These are phyloP conservation scores for Glomus cerebriforme DNA, from an alignment of 192 early-diverging fungal species.

Conservation along the genomic window DNA sequence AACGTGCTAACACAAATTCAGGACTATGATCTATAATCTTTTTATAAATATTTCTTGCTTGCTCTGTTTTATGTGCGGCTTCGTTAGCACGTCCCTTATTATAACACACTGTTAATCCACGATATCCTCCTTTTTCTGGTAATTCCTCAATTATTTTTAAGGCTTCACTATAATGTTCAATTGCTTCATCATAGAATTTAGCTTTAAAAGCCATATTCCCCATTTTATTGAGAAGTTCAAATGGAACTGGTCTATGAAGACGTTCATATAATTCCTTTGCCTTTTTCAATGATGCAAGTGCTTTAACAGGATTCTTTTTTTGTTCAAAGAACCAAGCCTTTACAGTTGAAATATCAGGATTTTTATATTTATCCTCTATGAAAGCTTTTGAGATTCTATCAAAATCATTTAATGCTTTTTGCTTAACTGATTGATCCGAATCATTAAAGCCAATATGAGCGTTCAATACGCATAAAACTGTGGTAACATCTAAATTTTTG, in stretches of 20 bases:
- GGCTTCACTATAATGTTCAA: background rate
- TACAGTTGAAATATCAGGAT: conserved; percentile 4
- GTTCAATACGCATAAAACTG: background rate
- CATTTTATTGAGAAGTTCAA: background rate
- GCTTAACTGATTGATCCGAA: background rate
- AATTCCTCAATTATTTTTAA: background rate
- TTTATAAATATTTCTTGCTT: conserved; percentile 1
- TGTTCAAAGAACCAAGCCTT: background rate
- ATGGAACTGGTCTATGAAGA: background rate
- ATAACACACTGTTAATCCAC: background rate
- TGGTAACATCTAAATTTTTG: conserved; percentile 3
- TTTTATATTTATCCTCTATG: background rate
- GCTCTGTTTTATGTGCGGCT: background rate
- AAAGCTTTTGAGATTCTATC: conserved; percentile 1
- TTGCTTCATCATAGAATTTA: background rate
- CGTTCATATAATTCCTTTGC: background rate
- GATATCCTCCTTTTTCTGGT: background rate
- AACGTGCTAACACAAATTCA: background rate
- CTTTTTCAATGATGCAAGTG: background rate
- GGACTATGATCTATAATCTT: background rate
- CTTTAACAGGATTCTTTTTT: background rate
- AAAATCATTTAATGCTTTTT: background rate
- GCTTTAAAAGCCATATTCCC: conserved; percentile 14
- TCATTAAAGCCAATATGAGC: background rate
- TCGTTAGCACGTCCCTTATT: background rate